Percentiles rank a stretch among this genome's conserved stretches.
These are phyloP conservation scores for Microcera coccophila DNA, from an alignment of 2,329 filamentous ascomycete genomes.

Conservation along the genomic window DNA sequence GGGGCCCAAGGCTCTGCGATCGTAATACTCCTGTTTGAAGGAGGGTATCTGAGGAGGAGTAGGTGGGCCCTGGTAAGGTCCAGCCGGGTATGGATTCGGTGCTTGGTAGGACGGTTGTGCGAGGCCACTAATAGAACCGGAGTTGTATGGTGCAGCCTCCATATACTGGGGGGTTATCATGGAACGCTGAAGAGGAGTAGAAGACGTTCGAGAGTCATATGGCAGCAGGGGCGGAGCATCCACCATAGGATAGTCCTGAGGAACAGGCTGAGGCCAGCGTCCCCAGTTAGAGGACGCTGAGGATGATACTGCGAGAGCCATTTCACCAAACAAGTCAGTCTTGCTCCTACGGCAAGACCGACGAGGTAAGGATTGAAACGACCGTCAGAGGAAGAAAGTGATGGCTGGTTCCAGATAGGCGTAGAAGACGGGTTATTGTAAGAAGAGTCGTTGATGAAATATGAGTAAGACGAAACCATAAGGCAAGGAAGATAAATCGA, in stretches of 20 bases:
- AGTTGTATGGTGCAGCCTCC: slow-evolving; percentile 42
- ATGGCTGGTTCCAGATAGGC: not conserved
- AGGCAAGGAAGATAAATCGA: slow-evolving; percentile 4
- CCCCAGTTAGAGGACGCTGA: slow-evolving; percentile 48
- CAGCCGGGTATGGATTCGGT: slow-evolving; percentile 43
- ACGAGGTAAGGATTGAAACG: slow-evolving; percentile 6
- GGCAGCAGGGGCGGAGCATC: slow-evolving; percentile 44
- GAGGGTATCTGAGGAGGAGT: slow-evolving; percentile 32
- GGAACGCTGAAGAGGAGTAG: slow-evolving; percentile 41
- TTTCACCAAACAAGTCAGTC: slow-evolving; percentile 21
- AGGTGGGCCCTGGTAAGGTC: slow-evolving; percentile 38
- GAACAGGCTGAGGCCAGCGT: slow-evolving; percentile 51
- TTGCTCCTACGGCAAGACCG: slow-evolving; percentile 24
- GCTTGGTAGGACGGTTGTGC: slow-evolving; percentile 41
- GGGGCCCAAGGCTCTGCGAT: slow-evolving; percentile 25
- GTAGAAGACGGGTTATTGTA: not conserved
- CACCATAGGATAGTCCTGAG: slow-evolving; percentile 47
- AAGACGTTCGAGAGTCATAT: slow-evolving; percentile 44
- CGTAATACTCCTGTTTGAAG: slow-evolving; percentile 33
- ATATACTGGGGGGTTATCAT: slow-evolving; percentile 46
- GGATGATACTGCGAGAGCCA: slow-evolving; percentile 49
- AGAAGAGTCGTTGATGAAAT: slow-evolving; percentile 7
- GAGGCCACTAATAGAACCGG: slow-evolving; percentile 41
- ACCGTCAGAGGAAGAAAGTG: slow-evolving; percentile 5
- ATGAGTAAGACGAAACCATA: slow-evolving; percentile 6